Evolutionary conservation across 2,329 filamentous ascomycete species (phyloP).

Genomic region (Aspergillus calidoustus): DNA sequence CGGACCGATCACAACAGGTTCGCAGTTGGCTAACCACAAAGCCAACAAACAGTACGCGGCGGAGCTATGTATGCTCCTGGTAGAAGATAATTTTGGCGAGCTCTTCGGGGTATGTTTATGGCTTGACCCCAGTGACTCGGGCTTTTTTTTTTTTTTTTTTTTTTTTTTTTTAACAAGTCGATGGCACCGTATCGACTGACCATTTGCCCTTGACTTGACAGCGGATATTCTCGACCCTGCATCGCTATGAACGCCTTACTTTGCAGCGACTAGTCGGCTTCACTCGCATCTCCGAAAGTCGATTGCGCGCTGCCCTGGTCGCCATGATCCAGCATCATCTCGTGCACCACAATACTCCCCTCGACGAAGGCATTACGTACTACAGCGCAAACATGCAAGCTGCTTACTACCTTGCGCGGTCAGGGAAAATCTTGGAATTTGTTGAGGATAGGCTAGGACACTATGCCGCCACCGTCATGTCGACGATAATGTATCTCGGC

Average conservation of each 20-base stretch:
- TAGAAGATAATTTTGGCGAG: slow-evolving; percentile 88
- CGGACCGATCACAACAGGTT: not conserved
- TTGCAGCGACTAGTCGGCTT: slow-evolving; percentile 71
- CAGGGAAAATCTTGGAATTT: slow-evolving; percentile 78
- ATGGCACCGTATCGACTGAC: slow-evolving; percentile 10
- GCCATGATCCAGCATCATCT: slow-evolving; percentile 89
- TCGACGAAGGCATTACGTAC: slow-evolving; percentile 66
- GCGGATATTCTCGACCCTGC: slow-evolving; percentile 82
- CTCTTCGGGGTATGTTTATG: slow-evolving; percentile 78
- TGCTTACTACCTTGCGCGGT: slow-evolving; percentile 81
- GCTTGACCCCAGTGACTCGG: not conserved
- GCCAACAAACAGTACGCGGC: slow-evolving; percentile 63
- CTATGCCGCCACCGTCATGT: slow-evolving; percentile 74
- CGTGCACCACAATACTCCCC: slow-evolving; percentile 71
- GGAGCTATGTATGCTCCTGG: slow-evolving; percentile 87
- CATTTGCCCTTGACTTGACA: slow-evolving; percentile 43
- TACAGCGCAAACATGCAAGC: slow-evolving; percentile 84
- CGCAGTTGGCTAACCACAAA: slow-evolving; percentile 31
- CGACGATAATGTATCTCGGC: slow-evolving; percentile 75
- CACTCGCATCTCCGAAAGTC: slow-evolving; percentile 72
- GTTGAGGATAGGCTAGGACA: slow-evolving; percentile 74
- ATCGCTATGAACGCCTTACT: slow-evolving; percentile 77
- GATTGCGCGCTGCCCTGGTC: slow-evolving; percentile 79
- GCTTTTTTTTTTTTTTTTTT: not conserved
- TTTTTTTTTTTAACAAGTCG: not conserved